These are phyloP conservation scores for Nannochloris sp. DNA, from an alignment of 139 green algal genomes.

Conservation along the genomic window DNA sequence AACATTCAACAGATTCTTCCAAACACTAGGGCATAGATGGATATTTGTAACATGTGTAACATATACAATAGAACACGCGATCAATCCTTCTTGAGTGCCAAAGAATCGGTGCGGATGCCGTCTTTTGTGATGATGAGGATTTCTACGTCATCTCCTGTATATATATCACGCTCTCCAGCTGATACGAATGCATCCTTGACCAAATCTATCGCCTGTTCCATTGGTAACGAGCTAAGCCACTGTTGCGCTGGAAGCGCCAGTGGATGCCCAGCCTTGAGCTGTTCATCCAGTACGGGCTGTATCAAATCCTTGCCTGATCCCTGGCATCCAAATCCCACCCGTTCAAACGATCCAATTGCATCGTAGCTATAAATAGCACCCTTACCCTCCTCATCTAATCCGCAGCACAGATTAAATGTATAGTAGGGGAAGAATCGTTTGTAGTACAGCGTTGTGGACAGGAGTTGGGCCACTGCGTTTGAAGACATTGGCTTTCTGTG, in stretches of 20 bases:
- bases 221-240: constrained; percentile 54
- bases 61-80: no score
- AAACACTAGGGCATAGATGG: no score
- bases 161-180: constrained; percentile 96
- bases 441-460: constrained; percentile 95
- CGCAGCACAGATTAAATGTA: constrained; percentile 94
- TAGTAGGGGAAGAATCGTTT: constrained; percentile 99
- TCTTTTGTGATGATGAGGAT: constrained; percentile 91
- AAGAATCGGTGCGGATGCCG: constrained; percentile 57
- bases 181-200: constrained; percentile 94
- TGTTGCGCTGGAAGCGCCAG: constrained; percentile 71
- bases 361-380: constrained; percentile 98
- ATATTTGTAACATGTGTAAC: no score
- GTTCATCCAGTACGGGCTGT: constrained; percentile 97
- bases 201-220: constrained; percentile 85
- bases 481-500: constrained; percentile 81
- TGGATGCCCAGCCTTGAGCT: constrained; percentile 85
- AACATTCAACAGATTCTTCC: background rate
- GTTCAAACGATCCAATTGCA: constrained; percentile 90
- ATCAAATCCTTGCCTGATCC: constrained; percentile 92
- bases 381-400: constrained; percentile 85
- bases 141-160: constrained; percentile 94
- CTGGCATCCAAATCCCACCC: constrained; percentile 72
- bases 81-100: constrained; percentile 89
- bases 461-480: constrained; percentile 82